Evolutionary conservation across 75 land plant genomes (phyloP).

Genomic region (Sequoiadendron giganteum): DNA sequence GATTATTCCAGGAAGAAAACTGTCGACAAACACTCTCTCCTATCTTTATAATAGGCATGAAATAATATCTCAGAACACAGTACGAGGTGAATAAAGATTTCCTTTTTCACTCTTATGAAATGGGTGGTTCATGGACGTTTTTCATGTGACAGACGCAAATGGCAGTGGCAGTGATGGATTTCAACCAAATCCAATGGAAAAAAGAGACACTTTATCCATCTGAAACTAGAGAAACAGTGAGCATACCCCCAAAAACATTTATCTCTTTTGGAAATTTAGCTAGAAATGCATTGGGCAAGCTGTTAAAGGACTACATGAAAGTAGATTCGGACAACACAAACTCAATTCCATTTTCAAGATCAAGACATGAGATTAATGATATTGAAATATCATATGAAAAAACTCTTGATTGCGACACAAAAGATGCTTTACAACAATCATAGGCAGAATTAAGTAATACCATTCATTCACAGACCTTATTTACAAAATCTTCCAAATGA

Average conservation of each 20-base stretch:
- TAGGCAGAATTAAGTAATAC: constrained; percentile 1
- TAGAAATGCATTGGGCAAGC: not conserved
- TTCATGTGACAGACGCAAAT: too few relatives aligned
- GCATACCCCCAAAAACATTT: not conserved
- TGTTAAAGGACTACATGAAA: not conserved
- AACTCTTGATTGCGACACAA: not conserved
- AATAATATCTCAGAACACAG: too few relatives aligned
- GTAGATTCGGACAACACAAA: not conserved
- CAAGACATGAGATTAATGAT: not conserved
- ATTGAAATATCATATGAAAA: not conserved
- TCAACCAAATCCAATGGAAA: not conserved
- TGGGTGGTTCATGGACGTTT: too few relatives aligned
- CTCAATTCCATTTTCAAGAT: not conserved
- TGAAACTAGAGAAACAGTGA: not conserved
- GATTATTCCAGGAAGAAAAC: too few relatives aligned
- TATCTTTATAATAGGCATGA: too few relatives aligned
- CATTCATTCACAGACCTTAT: not conserved
- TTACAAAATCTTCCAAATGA: too few relatives aligned
- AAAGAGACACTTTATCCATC: not conserved
- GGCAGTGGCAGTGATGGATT: not conserved
- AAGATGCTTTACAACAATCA: not conserved
- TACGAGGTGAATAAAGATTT: too few relatives aligned
- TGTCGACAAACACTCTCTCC: too few relatives aligned
- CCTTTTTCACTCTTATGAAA: too few relatives aligned
- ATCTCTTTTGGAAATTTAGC: not conserved